Conservation (phyloP, 1,284 basidiomycete species). For the Tylopilus sp. region DNA sequence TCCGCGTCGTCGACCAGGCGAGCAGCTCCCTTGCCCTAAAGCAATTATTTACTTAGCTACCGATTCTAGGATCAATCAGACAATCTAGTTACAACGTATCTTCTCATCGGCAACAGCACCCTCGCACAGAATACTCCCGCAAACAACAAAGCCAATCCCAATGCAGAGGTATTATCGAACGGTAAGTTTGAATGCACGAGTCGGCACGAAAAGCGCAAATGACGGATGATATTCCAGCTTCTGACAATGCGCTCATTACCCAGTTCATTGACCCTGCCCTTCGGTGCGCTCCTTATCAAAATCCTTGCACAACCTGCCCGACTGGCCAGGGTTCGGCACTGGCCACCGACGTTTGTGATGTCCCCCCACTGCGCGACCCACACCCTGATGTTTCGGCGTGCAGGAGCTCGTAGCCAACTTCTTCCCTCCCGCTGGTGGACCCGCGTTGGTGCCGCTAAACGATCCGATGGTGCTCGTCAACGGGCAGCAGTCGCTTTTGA, state of each 20-base stretch:
- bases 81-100: conserved; percentile 28
- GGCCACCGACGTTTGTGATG: conserved; percentile 22
- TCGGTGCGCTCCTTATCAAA: conserved; percentile 24
- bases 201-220: neutral
- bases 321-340: conserved; percentile 19
- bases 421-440: conserved; percentile 26
- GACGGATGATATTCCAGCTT: conserved; percentile 10
- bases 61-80: conserved; percentile 27
- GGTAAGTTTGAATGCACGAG: conserved; percentile 9
- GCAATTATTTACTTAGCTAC: neutral
- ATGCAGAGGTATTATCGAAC: conserved; percentile 24
- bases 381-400: neutral
- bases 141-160: conserved; percentile 25
- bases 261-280: conserved; percentile 25
- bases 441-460: conserved; percentile 24
- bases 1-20: conserved; percentile 28
- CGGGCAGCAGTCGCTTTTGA: conserved; percentile 23
- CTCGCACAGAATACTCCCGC: conserved; percentile 27
- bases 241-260: conserved; percentile 27
- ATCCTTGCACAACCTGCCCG: conserved; percentile 26
- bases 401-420: conserved; percentile 25
- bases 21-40: neutral
- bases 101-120: conserved; percentile 22
- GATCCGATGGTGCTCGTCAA: conserved; percentile 29
- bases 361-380: neutral